Evolutionary conservation across 176 grass and related monocot species (phyloP).

Genomic region (Musa itinerans): DNA sequence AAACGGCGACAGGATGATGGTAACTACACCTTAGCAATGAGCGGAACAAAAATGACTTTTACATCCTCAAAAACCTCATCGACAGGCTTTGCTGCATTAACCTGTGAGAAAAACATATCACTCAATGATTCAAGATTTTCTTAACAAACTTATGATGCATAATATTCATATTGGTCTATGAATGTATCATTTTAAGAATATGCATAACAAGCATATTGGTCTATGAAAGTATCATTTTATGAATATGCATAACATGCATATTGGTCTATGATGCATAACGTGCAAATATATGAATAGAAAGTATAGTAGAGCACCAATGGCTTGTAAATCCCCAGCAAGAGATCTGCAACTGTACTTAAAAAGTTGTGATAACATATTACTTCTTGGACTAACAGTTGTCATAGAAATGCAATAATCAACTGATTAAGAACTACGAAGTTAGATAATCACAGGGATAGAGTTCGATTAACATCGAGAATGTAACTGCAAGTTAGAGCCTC

Average conservation of each 20-base stretch:
- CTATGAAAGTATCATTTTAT: background rate
- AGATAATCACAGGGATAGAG: no score
- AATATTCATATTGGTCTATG: background rate
- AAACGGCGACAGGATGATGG: background rate
- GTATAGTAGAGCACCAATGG: no score
- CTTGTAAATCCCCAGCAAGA: no score
- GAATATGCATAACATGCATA: background rate
- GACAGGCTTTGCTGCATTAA: slow-evolving; percentile 33
- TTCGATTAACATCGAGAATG: no score
- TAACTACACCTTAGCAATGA: slow-evolving; percentile 21
- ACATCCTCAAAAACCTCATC: slow-evolving; percentile 51
- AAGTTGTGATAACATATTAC: no score
- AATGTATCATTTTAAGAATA: background rate
- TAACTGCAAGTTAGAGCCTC: no score
- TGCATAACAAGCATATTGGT: background rate
- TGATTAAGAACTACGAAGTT: no score
- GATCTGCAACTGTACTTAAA: no score
- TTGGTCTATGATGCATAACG: background rate
- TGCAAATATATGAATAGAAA: background rate
- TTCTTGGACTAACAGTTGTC: no score
- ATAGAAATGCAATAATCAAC: no score
- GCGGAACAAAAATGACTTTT: slow-evolving; percentile 31
- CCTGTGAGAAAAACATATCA: slow-evolving; percentile 19
- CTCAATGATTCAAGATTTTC: background rate
- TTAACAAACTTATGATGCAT: background rate